Base-by-base conservation (phyloP, 2,329 filamentous ascomycete genomes). In the Cyanodermella asteris region DNA sequence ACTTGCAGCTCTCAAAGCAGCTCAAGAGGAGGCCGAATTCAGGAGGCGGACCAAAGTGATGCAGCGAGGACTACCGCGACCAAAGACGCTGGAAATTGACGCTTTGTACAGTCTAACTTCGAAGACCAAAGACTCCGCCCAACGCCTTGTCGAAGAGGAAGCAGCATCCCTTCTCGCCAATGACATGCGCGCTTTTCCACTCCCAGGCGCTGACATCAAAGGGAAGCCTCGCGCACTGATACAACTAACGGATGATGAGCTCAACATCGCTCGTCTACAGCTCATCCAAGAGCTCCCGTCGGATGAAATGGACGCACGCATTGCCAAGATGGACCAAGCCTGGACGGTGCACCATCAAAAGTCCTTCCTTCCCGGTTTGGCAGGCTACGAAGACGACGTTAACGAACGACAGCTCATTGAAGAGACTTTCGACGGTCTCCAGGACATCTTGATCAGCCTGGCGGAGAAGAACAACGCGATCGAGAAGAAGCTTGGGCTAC, bases 21-120 rank as follows among this genome's bases (percentile, higher is more conserved):
- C 72, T 25, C 42, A 66, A 50, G 57, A 72, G 43, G 44, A 61
- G 39, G 50, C 62, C 8, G 82, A 94, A 37, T 75, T 80, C 40
- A 72, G 67, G 44, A 64, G 82, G 25, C 72, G 87, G 38, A 90
- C 77, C 2, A 81, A 91, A 41, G 82, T 91, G n/a, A 70, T 93
- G 47, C 84, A 94, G 49, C 70, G 64, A 36, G 66, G 64, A 4
- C 55, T 97, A 8, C 87, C 87, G 6, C 64, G 84, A 22, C 81
- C 87, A 2, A 59, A 61, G 2, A 50, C 61, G 3, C 57, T 94
- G 9, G 72, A 94, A 44, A 49, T 87, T 13, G 55, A 70, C 25
- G 57, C 59, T 1, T 51, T 94, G 35, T 43, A 81, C 25, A 61
- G 67, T 33, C 59, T 57, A 16, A 74, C 73, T 0, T 58, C 63